Base-by-base conservation (phyloP, 2,329 filamentous ascomycete genomes). In the Cordyceps fumosorosea region DNA sequence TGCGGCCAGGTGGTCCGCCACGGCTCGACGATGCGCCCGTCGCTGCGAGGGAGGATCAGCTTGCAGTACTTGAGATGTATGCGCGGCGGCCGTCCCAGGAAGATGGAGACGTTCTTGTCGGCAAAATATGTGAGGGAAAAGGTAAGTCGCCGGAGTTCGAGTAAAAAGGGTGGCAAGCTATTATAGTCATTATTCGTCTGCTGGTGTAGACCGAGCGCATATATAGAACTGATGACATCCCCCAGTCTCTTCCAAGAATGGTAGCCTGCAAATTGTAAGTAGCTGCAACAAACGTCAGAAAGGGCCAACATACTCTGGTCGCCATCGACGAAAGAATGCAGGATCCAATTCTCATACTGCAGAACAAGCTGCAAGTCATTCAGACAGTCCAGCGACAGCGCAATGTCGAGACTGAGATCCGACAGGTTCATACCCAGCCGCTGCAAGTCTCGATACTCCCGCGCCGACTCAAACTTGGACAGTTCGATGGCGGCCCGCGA, bases 51-150 rank as follows among this genome's bases (percentile, higher is more conserved):
- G 0, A 65, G 59, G 3, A 72, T 68, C 12, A 79, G 71, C 3
- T 69, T 69, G 65, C 78, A 79, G 62, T 75, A 80, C 45, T 73
- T 72, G 44, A 74, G 70, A n/a, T 73, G 73, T 45, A 81, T 75
- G 2, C 79, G 72, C 3, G 78, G 78, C 4, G 80, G 80, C 2
- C 80, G 73, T 4, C 80, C 80, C n/a, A 81, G 73, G 58, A 82
- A 82, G 1, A 80, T 76, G 1, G 78, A 75, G 8, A 81, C 68
- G 47, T 74, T 77, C 62, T 80, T 81, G 62, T 81, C 80, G 5
- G 74, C 75, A 7, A 75, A 76, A 60, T 79, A 81, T 6, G 73
- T 72, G 1, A 74, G 71, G 5, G 74, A 75, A 63, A 81, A 80
- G 6, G 73, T 74, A 2, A 69, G 68, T 60, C 72, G 71, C 26